phyloP scores from a whole-genome alignment of 1,284 basidiomycete genomes.

The Xerocomus minutiporus region DNA sequence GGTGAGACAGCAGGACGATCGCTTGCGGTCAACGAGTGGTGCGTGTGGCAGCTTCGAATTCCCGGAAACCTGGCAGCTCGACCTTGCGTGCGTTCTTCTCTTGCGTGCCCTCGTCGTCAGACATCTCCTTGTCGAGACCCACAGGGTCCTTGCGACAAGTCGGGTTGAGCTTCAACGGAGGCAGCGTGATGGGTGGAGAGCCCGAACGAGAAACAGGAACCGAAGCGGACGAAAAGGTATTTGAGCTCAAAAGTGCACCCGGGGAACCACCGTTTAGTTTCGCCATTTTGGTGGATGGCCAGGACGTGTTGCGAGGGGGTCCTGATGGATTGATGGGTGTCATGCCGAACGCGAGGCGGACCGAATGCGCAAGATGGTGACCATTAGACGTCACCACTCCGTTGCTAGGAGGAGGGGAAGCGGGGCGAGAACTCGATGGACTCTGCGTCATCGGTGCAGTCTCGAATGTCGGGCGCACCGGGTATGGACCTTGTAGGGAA shows the following conservation, averaged over 20 bases:
- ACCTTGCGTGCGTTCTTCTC: constrained; percentile 22
- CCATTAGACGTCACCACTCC: constrained; percentile 31
- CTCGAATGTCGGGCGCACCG: constrained; percentile 26
- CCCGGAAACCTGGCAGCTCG: constrained; percentile 34
- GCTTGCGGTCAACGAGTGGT: constrained; percentile 16
- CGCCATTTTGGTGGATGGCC: constrained; percentile 30
- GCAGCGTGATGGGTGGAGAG: constrained; percentile 65
- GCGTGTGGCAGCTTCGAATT: constrained; percentile 34
- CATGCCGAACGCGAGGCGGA: constrained; percentile 84
- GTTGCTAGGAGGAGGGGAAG: constrained; percentile 26
- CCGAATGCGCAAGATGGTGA: constrained; percentile 72
- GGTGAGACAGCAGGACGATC: not conserved
- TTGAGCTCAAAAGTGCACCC: constrained; percentile 2
- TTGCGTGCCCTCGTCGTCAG: constrained; percentile 24
- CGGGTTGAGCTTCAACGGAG: constrained; percentile 53
- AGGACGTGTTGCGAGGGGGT: constrained; percentile 37
- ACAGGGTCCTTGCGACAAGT: constrained; percentile 23
- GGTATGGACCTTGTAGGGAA: constrained; percentile 21
- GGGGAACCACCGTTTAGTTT: constrained; percentile 16
- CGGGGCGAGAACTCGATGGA: constrained; percentile 33
- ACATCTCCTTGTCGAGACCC: constrained; percentile 16
- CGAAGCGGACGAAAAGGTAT: constrained; percentile 24
- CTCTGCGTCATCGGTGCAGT: constrained; percentile 25
- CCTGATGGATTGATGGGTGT: constrained; percentile 65
- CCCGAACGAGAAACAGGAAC: constrained; percentile 55